Percentiles rank a stretch among this genome's conserved stretches.
phyloP scores from a whole-genome alignment of 352 stramenopile species.

The Phytophthora megakarya region DNA sequence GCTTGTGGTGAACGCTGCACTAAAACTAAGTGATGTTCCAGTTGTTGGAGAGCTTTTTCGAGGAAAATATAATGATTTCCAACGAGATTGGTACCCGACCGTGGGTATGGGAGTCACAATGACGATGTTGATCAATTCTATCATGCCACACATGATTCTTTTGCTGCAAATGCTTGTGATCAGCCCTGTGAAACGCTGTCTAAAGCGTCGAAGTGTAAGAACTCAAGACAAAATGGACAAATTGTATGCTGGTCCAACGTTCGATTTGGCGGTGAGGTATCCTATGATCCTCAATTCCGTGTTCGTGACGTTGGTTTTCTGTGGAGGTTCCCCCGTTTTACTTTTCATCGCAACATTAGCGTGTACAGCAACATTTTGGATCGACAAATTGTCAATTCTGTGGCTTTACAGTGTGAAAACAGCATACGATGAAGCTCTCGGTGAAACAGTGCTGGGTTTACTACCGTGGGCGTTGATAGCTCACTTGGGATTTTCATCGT shows the following conservation, averaged over 20 bases:
- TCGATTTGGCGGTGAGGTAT: conserved; percentile 83
- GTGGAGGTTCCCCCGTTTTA: conserved; percentile 75
- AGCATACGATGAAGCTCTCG: conserved; percentile 79
- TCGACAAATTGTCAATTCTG: conserved; percentile 84
- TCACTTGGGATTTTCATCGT: conserved; percentile 77
- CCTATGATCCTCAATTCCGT: conserved; percentile 85
- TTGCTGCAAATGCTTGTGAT: conserved; percentile 67
- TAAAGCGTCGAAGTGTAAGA: conserved; percentile 47
- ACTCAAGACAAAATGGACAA: conserved; percentile 82
- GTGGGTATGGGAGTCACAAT: conserved; percentile 88
- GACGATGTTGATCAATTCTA: conserved; percentile 87
- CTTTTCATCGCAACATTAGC: conserved; percentile 78
- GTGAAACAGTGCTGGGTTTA: conserved; percentile 56
- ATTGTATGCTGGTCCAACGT: conserved; percentile 71
- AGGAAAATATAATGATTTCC: conserved; percentile 82
- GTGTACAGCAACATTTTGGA: conserved; percentile 67
- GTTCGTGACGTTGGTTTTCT: conserved; percentile 86
- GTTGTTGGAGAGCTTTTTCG: conserved; percentile 67
- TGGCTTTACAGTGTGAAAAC: conserved; percentile 81
- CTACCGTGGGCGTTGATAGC: conserved; percentile 74
- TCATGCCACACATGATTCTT: conserved; percentile 68
- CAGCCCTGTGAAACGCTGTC: conserved; percentile 49
- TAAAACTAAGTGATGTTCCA: conserved; percentile 47
- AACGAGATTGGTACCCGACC: conserved; percentile 85
- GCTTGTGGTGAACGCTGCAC: conserved; percentile 71